Conservation (phyloP, 129 eudicot species). For the Gnaphalium uliginosum region DNA sequence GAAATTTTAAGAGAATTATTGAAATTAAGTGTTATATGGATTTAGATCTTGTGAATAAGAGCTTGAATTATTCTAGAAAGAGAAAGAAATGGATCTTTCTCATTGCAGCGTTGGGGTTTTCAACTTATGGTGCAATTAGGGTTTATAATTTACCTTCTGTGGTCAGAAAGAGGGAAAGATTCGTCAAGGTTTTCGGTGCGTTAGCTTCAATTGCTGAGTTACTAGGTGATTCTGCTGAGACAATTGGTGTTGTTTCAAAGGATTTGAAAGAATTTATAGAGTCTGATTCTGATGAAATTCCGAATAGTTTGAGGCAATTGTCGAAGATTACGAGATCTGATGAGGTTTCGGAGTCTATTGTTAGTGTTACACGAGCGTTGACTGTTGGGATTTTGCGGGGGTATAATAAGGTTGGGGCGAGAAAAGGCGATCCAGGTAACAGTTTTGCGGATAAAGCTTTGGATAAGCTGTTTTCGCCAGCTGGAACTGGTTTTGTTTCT, state of each 20-base stretch:
- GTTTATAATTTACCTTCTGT: constrained; percentile 68
- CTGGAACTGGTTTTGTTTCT: constrained; percentile 87
- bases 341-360: constrained; percentile 60
- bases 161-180: constrained; percentile 58
- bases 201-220: constrained; percentile 57
- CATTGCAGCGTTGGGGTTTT: constrained; percentile 54
- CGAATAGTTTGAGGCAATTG: constrained; percentile 78
- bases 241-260: constrained; percentile 65
- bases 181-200: constrained; percentile 54
- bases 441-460: constrained; percentile 57
- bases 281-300: constrained; percentile 85
- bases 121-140: constrained; percentile 62
- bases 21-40: constrained; percentile 47
- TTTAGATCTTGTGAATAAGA: constrained; percentile 49
- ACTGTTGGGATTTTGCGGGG: constrained; percentile 66
- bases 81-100: constrained; percentile 53
- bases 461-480: constrained; percentile 67
- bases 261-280: constrained; percentile 71
- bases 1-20: background rate
- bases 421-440: constrained; percentile 24
- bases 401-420: constrained; percentile 38
- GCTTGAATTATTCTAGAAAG: constrained; percentile 47
- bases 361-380: constrained; percentile 51
- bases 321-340: constrained; percentile 68
- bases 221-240: constrained; percentile 80